Evolutionary conservation across 495 filamentous ascomycete species (phyloP).

Genomic region (Penicillium antarcticum): DNA sequence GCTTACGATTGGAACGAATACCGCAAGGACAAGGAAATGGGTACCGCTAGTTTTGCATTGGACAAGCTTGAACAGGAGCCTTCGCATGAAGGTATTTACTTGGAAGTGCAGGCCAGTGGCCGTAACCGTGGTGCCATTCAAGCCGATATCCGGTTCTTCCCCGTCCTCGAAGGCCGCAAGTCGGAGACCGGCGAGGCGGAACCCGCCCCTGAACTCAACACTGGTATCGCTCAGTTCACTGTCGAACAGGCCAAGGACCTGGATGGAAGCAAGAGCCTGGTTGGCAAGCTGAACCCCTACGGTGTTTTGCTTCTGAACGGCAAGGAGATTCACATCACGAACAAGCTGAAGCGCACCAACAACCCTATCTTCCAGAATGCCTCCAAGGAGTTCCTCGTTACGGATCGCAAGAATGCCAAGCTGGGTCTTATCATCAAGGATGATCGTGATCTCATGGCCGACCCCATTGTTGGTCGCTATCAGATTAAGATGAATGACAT

Average conservation of each 20-base stretch:
- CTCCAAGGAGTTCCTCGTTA: slow-evolving; percentile 89
- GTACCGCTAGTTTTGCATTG: slow-evolving; percentile 76
- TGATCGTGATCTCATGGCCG: slow-evolving; percentile 77
- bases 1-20: slow-evolving; percentile 93
- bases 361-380: slow-evolving; percentile 91
- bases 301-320: slow-evolving; percentile 82
- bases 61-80: slow-evolving; percentile 72
- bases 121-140: slow-evolving; percentile 76
- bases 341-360: slow-evolving; percentile 92
- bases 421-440: slow-evolving; percentile 93
- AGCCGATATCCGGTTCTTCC: slow-evolving; percentile 91
- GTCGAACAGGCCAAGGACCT: slow-evolving; percentile 95
- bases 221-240: slow-evolving; percentile 88
- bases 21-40: slow-evolving; percentile 95
- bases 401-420: slow-evolving; percentile 83
- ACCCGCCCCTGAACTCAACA: slow-evolving; percentile 82
- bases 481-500: slow-evolving; percentile 94
- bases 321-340: slow-evolving; percentile 78
- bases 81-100: slow-evolving; percentile 76
- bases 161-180: slow-evolving; percentile 70
- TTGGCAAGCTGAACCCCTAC: slow-evolving; percentile 89
- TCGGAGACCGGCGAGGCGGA: slow-evolving; percentile 73
- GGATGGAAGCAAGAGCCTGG: slow-evolving; percentile 82
- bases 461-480: slow-evolving; percentile 84
- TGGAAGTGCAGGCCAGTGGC: slow-evolving; percentile 83